Evolutionary conservation across 1,284 basidiomycete genomes (phyloP).

Genomic region (Fomes fomentarius): DNA sequence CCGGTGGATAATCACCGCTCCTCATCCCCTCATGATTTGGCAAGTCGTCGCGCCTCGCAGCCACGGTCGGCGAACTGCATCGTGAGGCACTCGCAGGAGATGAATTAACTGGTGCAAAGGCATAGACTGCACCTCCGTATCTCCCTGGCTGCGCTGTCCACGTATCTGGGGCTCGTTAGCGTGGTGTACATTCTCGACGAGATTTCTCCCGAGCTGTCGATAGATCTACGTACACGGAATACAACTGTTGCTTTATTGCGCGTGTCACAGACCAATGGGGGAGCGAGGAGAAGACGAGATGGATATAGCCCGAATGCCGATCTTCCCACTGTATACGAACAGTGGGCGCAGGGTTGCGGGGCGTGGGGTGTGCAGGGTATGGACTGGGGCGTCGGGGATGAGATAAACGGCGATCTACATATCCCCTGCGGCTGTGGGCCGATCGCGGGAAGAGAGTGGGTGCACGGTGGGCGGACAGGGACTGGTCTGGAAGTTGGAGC

Average conservation of each 20-base stretch:
- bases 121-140: slow-evolving; percentile 86
- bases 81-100: slow-evolving; percentile 86
- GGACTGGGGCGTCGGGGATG: background rate
- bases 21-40: slow-evolving; percentile 65
- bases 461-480: too few relatives aligned
- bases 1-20: slow-evolving; percentile 9
- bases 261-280: background rate
- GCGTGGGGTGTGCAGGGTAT: too few relatives aligned
- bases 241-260: background rate
- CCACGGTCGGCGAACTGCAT: slow-evolving; percentile 57
- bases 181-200: slow-evolving; percentile 75
- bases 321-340: too few relatives aligned
- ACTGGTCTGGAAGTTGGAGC: slow-evolving; percentile 7
- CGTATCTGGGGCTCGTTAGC: slow-evolving; percentile 78
- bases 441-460: background rate
- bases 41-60: slow-evolving; percentile 51
- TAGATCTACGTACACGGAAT: slow-evolving; percentile 4
- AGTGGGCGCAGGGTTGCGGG: too few relatives aligned
- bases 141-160: slow-evolving; percentile 64
- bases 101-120: slow-evolving; percentile 81
- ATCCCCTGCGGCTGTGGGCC: too few relatives aligned
- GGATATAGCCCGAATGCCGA: background rate
- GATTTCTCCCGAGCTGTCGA: background rate
- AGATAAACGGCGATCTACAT: background rate
- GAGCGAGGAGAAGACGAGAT: background rate